Base-by-base conservation (phyloP, 2,329 filamentous ascomycete genomes). In the Monilinia laxa region DNA sequence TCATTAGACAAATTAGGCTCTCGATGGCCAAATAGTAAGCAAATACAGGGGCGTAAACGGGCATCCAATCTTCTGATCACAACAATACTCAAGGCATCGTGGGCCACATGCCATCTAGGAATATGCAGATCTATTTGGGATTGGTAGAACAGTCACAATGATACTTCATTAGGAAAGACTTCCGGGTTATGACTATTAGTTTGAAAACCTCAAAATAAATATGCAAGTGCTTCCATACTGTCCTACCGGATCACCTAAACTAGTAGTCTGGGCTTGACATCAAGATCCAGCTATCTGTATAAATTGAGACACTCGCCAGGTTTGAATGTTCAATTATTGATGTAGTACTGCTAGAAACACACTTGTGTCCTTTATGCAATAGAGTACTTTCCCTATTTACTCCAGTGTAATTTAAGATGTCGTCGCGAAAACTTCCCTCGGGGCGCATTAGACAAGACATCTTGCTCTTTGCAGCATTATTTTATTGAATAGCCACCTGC, bases 201-300 rank as follows among this genome's bases (percentile, higher is more conserved):
- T n/a, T 5, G n/a, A 14, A 1, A 18, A 38, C 23, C 11, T 18
- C 3, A 3, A 60, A 60, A 18, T 2, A 49, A 23, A 31, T 7
- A 23, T n/a, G 25, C 57, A 60, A 60, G 57, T 49, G 42, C 42
- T 60, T 49, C 25, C 42, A 23, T 23, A 23, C 23, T 49, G 18
- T 47, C 5, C 7, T 10, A 47, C 3, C 1, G 14, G 35, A 6
- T 35, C 20, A 3, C 18, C 14, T 11, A 49, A 16, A 10, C 42
- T n/a, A 23, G 25, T 59, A 35, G 57, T 59, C 42, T 10, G 23
- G 11, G 11, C 42, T 59, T 3, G 42, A 16, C 35, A 47, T 49
- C 6, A 16, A 12, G 16, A n/a, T 16, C 4, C 1, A 14, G 11
- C 3, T 2, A 20, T 16, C 2, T 35, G 11, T 25, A 59, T 14